These are phyloP conservation scores for Abelmoschus esculentus DNA, from an alignment of 345 rosid species.

Conservation along the genomic window DNA sequence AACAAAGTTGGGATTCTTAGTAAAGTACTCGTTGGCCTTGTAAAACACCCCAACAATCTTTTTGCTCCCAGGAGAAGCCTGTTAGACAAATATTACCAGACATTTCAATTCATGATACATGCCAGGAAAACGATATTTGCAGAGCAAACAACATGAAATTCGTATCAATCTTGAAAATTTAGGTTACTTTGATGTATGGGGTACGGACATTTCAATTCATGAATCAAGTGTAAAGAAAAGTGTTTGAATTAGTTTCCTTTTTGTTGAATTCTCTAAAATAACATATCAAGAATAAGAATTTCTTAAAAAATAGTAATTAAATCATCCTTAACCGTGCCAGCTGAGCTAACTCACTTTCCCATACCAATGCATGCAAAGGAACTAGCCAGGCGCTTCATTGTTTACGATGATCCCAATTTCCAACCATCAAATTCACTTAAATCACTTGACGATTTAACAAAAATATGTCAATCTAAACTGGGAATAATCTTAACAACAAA, in stretches of 20 bases:
- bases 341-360: not conserved
- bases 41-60: conserved; percentile 96
- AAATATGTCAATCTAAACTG: not conserved
- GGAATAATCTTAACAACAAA: not conserved
- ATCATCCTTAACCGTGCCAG: not conserved
- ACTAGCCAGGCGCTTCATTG: not conserved
- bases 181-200: too few species aligned
- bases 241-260: too few species aligned
- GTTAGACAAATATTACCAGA: conserved; percentile 5
- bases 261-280: too few species aligned
- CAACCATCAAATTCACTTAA: not conserved
- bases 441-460: not conserved
- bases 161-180: not conserved
- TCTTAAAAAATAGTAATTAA: not conserved
- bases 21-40: conserved; percentile 76
- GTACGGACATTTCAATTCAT: not conserved
- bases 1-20: conserved; percentile 66
- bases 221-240: too few species aligned
- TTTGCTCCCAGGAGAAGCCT: conserved; percentile 72
- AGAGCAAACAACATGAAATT: not conserved
- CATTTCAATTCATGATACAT: too few species aligned
- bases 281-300: not conserved
- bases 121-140: not conserved
- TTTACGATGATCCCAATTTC: not conserved
- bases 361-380: not conserved